These are phyloP conservation scores for Ceratocystis alfenasii DNA, from an alignment of 2,329 filamentous ascomycete species.

Conservation along the genomic window DNA sequence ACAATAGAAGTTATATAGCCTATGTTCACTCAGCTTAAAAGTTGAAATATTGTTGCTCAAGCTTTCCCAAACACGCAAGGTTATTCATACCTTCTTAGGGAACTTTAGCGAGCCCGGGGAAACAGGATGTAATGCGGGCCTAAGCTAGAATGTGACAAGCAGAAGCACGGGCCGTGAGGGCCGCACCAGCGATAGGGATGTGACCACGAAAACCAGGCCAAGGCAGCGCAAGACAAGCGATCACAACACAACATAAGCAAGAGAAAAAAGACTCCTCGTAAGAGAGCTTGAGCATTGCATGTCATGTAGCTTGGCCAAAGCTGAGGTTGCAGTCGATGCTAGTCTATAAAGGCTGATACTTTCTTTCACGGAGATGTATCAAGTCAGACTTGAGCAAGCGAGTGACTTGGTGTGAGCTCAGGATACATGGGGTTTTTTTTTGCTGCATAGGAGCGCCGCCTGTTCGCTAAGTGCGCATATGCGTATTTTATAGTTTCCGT, in stretches of 20 bases:
- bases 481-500: neutral
- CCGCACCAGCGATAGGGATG: neutral
- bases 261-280: no score
- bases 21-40: neutral
- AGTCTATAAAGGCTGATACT: neutral
- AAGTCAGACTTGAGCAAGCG: neutral
- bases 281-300: neutral
- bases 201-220: neutral
- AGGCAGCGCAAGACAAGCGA: neutral
- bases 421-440: neutral
- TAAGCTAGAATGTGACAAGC: neutral
- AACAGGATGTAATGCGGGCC: conserved; percentile 2
- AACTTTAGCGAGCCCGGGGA: conserved; percentile 5
- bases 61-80: neutral
- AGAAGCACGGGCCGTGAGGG: neutral
- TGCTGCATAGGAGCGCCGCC: neutral
- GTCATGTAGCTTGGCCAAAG: neutral
- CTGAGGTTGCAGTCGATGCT: neutral
- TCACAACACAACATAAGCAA: no score
- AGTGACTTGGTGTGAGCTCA: neutral
- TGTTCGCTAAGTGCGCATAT: neutral
- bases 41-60: neutral
- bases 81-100: neutral
- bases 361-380: neutral
- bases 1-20: neutral